A percentile compares a stretch with the other conserved stretches of the same genome.
Conservation (phyloP, 352 stramenopile species). For the Phytophthora uliginosa region DNA sequence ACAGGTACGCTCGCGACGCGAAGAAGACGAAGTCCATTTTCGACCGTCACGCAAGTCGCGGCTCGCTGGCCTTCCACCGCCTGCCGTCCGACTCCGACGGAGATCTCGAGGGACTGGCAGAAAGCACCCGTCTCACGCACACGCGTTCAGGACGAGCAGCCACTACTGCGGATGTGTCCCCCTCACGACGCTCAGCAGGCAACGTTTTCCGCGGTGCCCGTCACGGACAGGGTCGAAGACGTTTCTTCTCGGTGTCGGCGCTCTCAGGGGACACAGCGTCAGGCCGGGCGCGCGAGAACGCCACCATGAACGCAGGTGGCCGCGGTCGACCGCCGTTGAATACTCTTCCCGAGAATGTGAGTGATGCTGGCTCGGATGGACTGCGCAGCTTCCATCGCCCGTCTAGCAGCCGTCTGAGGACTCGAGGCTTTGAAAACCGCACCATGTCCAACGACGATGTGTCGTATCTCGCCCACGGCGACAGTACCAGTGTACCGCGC, state of each 20-base stretch:
- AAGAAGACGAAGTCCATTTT: constrained; percentile 72
- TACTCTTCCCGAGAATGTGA: constrained; percentile 26
- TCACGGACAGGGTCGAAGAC: constrained; percentile 57
- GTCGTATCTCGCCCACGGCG: constrained; percentile 14
- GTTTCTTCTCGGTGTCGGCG: constrained; percentile 59
- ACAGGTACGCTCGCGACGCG: constrained; percentile 60
- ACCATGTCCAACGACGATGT: constrained; percentile 48
- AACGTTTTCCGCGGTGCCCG: constrained; percentile 77
- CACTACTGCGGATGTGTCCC: constrained; percentile 28
- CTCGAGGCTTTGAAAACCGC: constrained; percentile 38
- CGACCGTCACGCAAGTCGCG: constrained; percentile 86
- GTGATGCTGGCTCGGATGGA: constrained; percentile 20
- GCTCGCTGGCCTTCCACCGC: constrained; percentile 83
- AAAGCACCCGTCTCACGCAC: constrained; percentile 6
- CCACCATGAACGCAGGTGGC: constrained; percentile 10
- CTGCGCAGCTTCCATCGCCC: constrained; percentile 31
- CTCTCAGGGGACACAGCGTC: constrained; percentile 8
- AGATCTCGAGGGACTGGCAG: constrained; percentile 20
- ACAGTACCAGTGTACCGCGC: constrained; percentile 24
- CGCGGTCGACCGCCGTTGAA: constrained; percentile 14
- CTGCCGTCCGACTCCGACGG: constrained; percentile 44
- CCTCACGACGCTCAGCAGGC: constrained; percentile 48
- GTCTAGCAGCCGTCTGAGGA: constrained; percentile 22
- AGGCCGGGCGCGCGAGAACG: constrained; percentile 9
- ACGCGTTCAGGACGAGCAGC: constrained; percentile 18